phyloP scores from a whole-genome alignment of 177 flowering plant species.

The Vitis hybrid region DNA sequence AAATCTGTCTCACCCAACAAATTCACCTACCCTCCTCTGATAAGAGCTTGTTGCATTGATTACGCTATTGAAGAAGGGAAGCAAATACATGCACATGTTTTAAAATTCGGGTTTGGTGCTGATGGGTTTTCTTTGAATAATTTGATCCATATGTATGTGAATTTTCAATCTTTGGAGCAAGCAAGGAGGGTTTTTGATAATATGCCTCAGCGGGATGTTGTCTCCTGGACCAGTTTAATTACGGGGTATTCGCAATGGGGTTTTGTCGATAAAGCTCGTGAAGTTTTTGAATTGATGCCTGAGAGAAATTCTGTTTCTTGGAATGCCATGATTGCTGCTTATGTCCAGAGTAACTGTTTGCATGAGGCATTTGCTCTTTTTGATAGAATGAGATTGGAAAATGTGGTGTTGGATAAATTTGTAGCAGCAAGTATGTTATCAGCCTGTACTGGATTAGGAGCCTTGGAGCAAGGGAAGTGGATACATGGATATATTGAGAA shows the following conservation, averaged over 20 bases:
- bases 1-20: neutral
- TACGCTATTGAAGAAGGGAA: neutral
- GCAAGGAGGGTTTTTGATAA: constrained; percentile 55
- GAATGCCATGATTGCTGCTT: constrained; percentile 76
- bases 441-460: constrained; percentile 61
- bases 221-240: constrained; percentile 72
- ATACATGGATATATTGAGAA: constrained; percentile 36
- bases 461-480: constrained; percentile 52
- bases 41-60: constrained; percentile 1
- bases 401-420: constrained; percentile 45
- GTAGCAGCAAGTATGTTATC: constrained; percentile 58
- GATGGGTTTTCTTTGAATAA: constrained; percentile 54
- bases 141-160: constrained; percentile 51
- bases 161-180: constrained; percentile 24
- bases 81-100: neutral
- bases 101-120: neutral
- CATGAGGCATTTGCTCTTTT: constrained; percentile 58
- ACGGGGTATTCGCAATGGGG: constrained; percentile 65
- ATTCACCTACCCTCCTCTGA: constrained; percentile 2
- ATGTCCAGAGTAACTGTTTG: constrained; percentile 58
- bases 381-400: constrained; percentile 41
- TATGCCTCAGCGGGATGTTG: constrained; percentile 53
- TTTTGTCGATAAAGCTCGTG: constrained; percentile 38
- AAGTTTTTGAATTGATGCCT: constrained; percentile 58
- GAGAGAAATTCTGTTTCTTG: constrained; percentile 64